Conservation (phyloP, 441 rosid genomes). For the Erodium texanum region DNA sequence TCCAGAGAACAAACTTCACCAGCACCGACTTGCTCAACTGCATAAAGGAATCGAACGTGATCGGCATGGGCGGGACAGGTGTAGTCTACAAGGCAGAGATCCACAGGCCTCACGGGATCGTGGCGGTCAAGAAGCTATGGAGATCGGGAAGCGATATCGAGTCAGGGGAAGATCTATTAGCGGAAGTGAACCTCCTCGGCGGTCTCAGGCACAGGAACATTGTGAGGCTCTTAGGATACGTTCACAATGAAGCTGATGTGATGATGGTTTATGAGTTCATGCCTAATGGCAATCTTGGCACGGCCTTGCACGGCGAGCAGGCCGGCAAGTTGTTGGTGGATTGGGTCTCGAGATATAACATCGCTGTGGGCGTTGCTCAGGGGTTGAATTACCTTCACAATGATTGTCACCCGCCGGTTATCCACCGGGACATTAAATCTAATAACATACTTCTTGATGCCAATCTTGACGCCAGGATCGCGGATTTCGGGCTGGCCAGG, state of each 20-base stretch:
- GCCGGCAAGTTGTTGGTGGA: constrained; percentile 39
- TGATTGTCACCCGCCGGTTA: constrained; percentile 60
- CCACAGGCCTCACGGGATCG: constrained; percentile 39
- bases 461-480: constrained; percentile 58
- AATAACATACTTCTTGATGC: constrained; percentile 62
- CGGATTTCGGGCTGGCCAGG: constrained; percentile 80
- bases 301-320: constrained; percentile 46
- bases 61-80: constrained; percentile 74
- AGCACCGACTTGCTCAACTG: constrained; percentile 52
- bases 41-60: constrained; percentile 56
- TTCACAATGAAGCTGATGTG: constrained; percentile 60
- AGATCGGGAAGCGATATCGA: constrained; percentile 41
- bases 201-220: constrained; percentile 66
- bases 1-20: constrained; percentile 60
- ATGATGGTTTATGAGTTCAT: constrained; percentile 65
- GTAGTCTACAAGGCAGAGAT: constrained; percentile 74
- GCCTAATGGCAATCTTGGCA: constrained; percentile 71
- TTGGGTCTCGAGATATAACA: constrained; percentile 67
- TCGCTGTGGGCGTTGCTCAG: constrained; percentile 71
- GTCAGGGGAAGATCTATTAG: constrained; percentile 34
- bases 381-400: constrained; percentile 69
- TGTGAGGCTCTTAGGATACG: constrained; percentile 52
- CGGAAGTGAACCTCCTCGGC: constrained; percentile 61
- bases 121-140: constrained; percentile 80
- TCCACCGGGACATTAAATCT: constrained; percentile 77